Conservation (phyloP, 192 early-diverging fungal species). For the Podochytrium sp. region DNA sequence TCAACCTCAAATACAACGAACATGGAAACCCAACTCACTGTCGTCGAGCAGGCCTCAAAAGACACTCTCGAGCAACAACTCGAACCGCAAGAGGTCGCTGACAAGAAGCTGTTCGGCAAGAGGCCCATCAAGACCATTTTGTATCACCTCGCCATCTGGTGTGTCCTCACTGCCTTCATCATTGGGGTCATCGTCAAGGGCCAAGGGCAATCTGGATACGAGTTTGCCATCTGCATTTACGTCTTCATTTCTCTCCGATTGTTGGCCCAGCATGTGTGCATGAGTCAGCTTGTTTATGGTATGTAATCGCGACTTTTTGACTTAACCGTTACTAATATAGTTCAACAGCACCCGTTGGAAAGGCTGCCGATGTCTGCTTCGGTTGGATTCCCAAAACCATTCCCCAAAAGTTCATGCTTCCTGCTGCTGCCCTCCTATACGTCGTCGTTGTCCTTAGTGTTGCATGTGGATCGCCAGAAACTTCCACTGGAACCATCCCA, state of each 20-base stretch:
- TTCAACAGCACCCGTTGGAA: conserved; percentile 33
- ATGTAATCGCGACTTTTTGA: neutral
- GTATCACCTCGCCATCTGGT: conserved; percentile 54
- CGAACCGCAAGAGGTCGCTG: no score
- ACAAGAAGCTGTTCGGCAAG: conserved; percentile 52
- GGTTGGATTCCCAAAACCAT: conserved; percentile 30
- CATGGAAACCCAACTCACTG: no score
- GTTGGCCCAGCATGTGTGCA: conserved; percentile 50
- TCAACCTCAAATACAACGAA: no score
- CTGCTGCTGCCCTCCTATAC: conserved; percentile 50
- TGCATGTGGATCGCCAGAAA: conserved; percentile 53
- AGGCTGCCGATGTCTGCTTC: conserved; percentile 38
- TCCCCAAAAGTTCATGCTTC: conserved; percentile 46
- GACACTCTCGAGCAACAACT: no score
- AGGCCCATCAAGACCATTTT: conserved; percentile 25
- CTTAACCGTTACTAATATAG: neutral
- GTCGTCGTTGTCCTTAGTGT: conserved; percentile 61
- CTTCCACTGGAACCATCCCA: conserved; percentile 57
- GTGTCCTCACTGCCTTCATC: conserved; percentile 64
- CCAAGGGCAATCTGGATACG: conserved; percentile 47
- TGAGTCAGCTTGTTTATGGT: conserved; percentile 44
- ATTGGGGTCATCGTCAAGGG: conserved; percentile 61
- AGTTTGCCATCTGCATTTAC: conserved; percentile 41
- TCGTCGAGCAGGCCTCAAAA: no score
- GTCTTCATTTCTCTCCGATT: conserved; percentile 49